Base-by-base conservation (phyloP, 1,284 basidiomycete species). In the Pseudomicrostroma phylloplanum region DNA sequence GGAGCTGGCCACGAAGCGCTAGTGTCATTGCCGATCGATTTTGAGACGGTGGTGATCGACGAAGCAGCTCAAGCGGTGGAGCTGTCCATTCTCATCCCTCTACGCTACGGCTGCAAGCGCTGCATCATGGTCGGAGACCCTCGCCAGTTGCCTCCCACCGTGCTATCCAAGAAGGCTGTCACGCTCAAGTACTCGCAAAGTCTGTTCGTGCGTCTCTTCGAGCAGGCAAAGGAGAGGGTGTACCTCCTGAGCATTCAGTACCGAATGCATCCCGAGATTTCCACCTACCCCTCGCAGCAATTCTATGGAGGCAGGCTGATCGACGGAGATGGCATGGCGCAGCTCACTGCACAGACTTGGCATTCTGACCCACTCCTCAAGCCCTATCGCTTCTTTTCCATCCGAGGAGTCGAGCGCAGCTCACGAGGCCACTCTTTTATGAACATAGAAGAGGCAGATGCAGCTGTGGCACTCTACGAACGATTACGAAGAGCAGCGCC, bases 191-290 rank as follows among this genome's bases (percentile, higher is more conserved):
- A 98, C 76, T 89, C 93, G 68, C 90, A 93, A 77, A 84, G 92
- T 8, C 83, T 99, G 7, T 99, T 98, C 74, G 92, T 97, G 53
- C 87, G 96, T 46, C 84, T 99, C 67, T 91, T 92, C 74, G 88
- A 87, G 72, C 86, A 87, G 46, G 83, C 85, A 39, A 87, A 88
- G 2, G 85, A 89, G 12, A 86, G 88, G 26, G 90, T 96, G 55
- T 90, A 98, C 80, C 83, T 99, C 4, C 83, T 99, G 65, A 92
- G 90, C 70, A 98, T 98, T 55, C 96, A 98, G 81, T 99, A 99
- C 79, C 94, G 96, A 77, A 99, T 99, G 96, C 93, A 99, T 79
- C 94, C 96, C 0, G 87, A 90, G 63, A 98, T 99, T 77, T 94
- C 91, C 68, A 83, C 83, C 56, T 85, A 98, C 36, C 96, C 96